Base-by-base conservation (phyloP, 768 basidiomycete genomes). In the Podaxis sp. region DNA sequence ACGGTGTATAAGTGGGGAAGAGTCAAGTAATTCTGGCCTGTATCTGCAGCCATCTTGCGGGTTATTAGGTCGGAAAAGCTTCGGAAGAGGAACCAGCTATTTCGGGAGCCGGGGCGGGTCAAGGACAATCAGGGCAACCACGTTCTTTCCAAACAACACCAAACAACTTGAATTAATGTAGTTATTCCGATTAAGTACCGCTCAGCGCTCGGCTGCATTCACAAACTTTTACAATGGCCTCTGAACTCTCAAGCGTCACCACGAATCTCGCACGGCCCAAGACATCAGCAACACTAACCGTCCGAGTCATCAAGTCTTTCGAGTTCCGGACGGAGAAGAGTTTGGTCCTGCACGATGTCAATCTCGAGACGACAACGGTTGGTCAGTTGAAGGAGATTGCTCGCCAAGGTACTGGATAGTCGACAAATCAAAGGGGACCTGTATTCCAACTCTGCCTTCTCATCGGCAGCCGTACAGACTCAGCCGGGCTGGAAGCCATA, bases 231-330 rank as follows among this genome's bases (percentile, higher is more conserved):
- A 17, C n/a, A 49, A 48, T 48, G 52, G 19, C 61, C 28, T 61
- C 66, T 36, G 64, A 67, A 33, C 12, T 59, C 59, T 59, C 76
- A 77, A 54, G 79, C 60, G 68, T 75, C 38, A 79, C 87, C 46
- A 87, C 88, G 48, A 95, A 89, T 76, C 77, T 83, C 58, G 79
- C 86, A 30, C 79, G 82, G 2, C 90, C 93, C 9, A 82, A 77
- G 67, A 88, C 89, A 2, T 81, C 87, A 64, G 93, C 94, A 22
- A 95, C 93, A 4, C 77, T 99, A 62, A 99, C 96, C 6, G 74
- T 99, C 54, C 88, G 96, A 36, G 83, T 98, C 65, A 93, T 99
- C 79, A 99, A 99, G 73, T 95, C 93, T 19, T 96, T 99, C 73
- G 88, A 87, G 71, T 98, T 87, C 74, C 85, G 96, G 60, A 98